phyloP scores from a whole-genome alignment of 768 basidiomycete species.

The Mycena maculata region DNA sequence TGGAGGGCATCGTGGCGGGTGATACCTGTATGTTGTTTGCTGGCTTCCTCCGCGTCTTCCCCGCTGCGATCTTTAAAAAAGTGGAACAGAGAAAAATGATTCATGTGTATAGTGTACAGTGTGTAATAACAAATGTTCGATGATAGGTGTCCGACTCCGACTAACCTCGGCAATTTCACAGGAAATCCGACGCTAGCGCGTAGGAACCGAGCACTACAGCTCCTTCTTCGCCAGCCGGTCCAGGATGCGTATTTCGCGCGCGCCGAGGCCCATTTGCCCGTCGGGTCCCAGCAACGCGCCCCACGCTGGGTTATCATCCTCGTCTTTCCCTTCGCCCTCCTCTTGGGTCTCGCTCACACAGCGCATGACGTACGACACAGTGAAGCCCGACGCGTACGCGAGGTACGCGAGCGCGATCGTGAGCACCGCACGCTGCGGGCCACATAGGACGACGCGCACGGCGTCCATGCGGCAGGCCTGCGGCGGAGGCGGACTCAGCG shows the following conservation, averaged over 20 bases:
- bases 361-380: constrained; percentile 27
- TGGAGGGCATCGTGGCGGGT: too few species aligned
- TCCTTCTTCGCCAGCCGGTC: constrained; percentile 20
- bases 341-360: too few species aligned
- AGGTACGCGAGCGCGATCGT: constrained; percentile 25
- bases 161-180: too few species aligned
- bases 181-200: background rate
- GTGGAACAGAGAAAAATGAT: too few species aligned
- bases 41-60: too few species aligned
- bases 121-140: too few species aligned
- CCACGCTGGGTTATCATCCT: constrained; percentile 22
- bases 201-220: background rate
- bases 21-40: too few species aligned
- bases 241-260: background rate
- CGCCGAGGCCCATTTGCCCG: constrained; percentile 24
- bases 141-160: too few species aligned
- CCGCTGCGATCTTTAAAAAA: too few species aligned
- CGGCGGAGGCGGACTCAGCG: background rate
- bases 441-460: constrained; percentile 26
- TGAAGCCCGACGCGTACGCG: constrained; percentile 26
- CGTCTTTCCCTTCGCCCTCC: constrained; percentile 28
- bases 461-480: constrained; percentile 24
- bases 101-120: too few species aligned
- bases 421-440: constrained; percentile 27
- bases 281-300: constrained; percentile 17